phyloP scores from a whole-genome alignment of 257 asterid genomes.

The Galeopsis tetrahit region DNA sequence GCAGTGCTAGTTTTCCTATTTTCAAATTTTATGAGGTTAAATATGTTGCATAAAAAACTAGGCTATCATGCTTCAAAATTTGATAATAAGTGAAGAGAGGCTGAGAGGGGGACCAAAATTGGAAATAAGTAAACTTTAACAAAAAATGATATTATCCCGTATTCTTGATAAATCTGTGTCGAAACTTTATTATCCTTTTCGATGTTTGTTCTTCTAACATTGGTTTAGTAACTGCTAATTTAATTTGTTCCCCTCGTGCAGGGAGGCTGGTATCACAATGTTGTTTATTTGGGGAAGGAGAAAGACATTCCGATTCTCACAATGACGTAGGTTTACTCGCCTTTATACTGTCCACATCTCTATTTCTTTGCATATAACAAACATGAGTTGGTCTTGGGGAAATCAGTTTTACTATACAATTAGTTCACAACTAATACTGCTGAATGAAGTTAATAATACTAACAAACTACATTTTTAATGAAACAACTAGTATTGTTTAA shows the following conservation, averaged over 20 bases:
- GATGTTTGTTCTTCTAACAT: neutral
- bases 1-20: neutral
- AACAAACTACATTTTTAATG: too few species aligned
- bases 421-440: too few species aligned
- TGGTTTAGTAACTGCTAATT: neutral
- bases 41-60: neutral
- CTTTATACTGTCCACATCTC: conserved; percentile 11
- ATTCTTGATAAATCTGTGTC: neutral
- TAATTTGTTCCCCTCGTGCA: conserved; percentile 34
- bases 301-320: conserved; percentile 74
- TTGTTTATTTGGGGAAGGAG: conserved; percentile 79
- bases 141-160: too few species aligned
- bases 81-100: too few species aligned
- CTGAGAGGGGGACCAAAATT: too few species aligned
- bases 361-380: too few species aligned
- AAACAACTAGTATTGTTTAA: too few species aligned
- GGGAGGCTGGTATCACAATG: conserved; percentile 91
- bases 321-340: conserved; percentile 70
- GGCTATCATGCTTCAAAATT: neutral
- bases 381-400: neutral
- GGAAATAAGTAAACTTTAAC: too few species aligned
- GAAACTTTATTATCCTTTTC: neutral
- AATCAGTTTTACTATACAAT: too few species aligned
- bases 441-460: too few species aligned
- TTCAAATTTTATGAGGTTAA: neutral